Evolutionary conservation across 495 filamentous ascomycete genomes (phyloP), one percentile per base, ranked within the genome.

Genomic region (Rhizodiscina lignyota): DNA sequence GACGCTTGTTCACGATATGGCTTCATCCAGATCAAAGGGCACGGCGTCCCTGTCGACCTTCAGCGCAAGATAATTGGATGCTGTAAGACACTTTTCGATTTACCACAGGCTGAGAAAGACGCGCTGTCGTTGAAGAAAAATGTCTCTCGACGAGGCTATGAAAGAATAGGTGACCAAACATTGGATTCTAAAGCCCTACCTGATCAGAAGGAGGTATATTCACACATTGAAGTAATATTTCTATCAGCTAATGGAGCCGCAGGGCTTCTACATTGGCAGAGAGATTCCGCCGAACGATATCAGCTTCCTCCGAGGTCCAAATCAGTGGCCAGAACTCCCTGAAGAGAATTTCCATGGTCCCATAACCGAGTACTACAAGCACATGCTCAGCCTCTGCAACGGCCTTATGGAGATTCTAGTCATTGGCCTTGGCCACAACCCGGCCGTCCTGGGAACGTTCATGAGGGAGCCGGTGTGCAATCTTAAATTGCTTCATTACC

Each of bases 401-500:
- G 24, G 6, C 24, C 24, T 27, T 27, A 6, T 27, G 24, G 6
- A 6, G 24, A 52, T 64, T 32, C 54, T 67, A 2, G 33, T 52
- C 17, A 44, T 45, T 4, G 62, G 56, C 10, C 59, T 66, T 2
- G 54, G 56, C 1, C 38, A 55, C 4, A 42, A 49, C 2, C 30
- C 48, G 3, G 39, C 47, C 43, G 55, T 54, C 41, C 48, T 69
- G 5, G 54, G 62, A 2, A 47, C 44, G 1, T 56, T 67, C 36
- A 60, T 63, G 0, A 63, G 59, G 12, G 59, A 64, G 44, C 61
- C 62, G 2, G 42, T 55, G 13, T 52, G 59, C 26, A 36, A 41
- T 12, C 53, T 67, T 54, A 59, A 55, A 36, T 37, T 64, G 30
- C 49, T 67, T n/a, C 61, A 57, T 39, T 65, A 65, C 45, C 52